A percentile compares a stretch with the other conserved stretches of the same genome.
phyloP scores from a whole-genome alignment of 2,329 filamentous ascomycete species.

The Spiromastix sp. region DNA sequence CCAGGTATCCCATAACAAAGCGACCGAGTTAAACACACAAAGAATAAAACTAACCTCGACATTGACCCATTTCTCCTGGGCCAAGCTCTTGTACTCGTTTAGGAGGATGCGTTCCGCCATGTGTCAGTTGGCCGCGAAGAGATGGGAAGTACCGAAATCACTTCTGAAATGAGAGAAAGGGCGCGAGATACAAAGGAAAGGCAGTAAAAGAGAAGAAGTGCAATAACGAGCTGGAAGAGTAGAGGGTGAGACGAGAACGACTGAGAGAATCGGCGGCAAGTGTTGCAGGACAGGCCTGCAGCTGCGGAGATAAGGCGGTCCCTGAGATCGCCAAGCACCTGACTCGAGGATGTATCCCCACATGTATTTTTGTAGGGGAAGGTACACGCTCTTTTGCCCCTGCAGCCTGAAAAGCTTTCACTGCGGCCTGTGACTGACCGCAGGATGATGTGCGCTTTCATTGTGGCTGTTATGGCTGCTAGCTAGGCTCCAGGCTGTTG shows the following conservation, averaged over 20 bases:
- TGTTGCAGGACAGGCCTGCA: no score
- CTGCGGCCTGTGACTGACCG: not conserved
- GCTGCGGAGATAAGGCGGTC: no score
- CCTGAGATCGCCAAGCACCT: no score
- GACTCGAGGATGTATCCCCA: not conserved
- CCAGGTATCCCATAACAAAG: conserved; percentile 1
- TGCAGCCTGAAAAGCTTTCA: not conserved
- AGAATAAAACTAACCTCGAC: conserved; percentile 55
- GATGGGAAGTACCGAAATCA: no score
- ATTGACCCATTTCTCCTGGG: conserved; percentile 87
- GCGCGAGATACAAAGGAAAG: not conserved
- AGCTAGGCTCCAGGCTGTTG: no score
- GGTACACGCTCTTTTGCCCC: not conserved
- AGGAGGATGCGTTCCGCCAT: conserved; percentile 72
- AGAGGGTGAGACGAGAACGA: no score
- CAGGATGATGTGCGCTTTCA: no score
- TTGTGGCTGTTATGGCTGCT: no score
- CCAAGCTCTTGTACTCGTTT: conserved; percentile 72
- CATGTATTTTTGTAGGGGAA: conserved; percentile 5
- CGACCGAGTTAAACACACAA: not conserved
- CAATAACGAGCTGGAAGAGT: not conserved
- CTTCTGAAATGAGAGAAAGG: no score
- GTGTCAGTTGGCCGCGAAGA: conserved; percentile 5
- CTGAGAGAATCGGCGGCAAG: no score
- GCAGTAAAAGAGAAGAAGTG: not conserved